These are phyloP conservation scores for Butyriboletus loyo DNA, from an alignment of 768 basidiomycete genomes.

Conservation along the genomic window DNA sequence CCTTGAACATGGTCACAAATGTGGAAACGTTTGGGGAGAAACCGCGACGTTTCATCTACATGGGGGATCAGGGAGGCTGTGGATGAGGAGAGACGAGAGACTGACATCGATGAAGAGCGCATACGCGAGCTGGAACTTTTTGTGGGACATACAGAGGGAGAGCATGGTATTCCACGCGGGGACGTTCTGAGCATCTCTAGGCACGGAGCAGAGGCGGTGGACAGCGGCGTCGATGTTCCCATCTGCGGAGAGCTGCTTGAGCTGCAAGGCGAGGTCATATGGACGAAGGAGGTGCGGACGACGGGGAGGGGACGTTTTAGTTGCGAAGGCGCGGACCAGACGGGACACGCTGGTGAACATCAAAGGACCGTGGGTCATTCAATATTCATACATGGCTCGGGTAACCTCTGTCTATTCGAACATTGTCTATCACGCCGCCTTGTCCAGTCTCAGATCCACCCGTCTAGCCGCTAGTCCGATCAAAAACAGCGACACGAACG, in stretches of 20 bases:
- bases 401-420: background rate
- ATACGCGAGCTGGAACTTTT: slow-evolving; percentile 58
- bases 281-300: slow-evolving; percentile 50
- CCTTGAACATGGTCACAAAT: slow-evolving; percentile 66
- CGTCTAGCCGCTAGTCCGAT: slow-evolving; percentile 45
- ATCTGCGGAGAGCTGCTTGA: slow-evolving; percentile 54
- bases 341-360: slow-evolving; percentile 14
- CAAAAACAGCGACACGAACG: slow-evolving; percentile 65
- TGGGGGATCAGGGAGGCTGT: slow-evolving; percentile 1
- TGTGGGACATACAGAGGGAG: slow-evolving; percentile 54
- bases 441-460: slow-evolving; percentile 51
- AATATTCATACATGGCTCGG: background rate
- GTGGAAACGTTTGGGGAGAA: slow-evolving; percentile 67
- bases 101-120: slow-evolving; percentile 69
- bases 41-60: slow-evolving; percentile 82
- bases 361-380: slow-evolving; percentile 7
- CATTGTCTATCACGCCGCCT: slow-evolving; percentile 17
- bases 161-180: slow-evolving; percentile 81
- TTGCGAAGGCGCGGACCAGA: slow-evolving; percentile 5
- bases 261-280: slow-evolving; percentile 54
- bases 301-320: background rate
- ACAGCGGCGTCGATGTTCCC: slow-evolving; percentile 63
- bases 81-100: slow-evolving; percentile 10
- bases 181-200: slow-evolving; percentile 71
- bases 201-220: slow-evolving; percentile 61